Base-by-base conservation (phyloP, 371 early-diverging fungal genomes). In the Fennellomyces sp. region DNA sequence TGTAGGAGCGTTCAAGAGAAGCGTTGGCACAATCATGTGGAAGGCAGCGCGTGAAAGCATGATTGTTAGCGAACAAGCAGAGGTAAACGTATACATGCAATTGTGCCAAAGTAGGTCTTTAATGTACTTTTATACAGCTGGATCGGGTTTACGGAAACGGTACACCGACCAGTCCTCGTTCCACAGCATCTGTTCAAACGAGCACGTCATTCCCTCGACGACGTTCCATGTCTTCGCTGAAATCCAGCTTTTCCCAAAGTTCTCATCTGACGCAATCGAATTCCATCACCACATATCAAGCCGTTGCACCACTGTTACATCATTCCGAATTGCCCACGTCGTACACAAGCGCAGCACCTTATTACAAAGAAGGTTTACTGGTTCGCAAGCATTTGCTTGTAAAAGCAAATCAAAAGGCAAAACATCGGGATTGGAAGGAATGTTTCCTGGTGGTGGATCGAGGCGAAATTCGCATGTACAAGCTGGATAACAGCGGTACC, bases 381-480 rank as follows among this genome's bases (percentile, higher is more conserved):
- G 86, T 91, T 57, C 82, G 95, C 27, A 97, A 97, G 69, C 94
- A 94, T 68, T 65, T 93, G 48, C 74, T 87, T 42, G 94, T 93
- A 66, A 74, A 80, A 7, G 82, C 83, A 3, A 88, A 85, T 39
- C 85, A 86, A 52, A 90, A 91, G 70, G 93, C 97, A 2, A 80
- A 83, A 29, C 80, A 91, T 59, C 85, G 96, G 3, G 83, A 85
- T 33, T 97, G 97, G 97, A 91, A 88, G 65, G 85, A 93, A 27
- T 89, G 92, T 64, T 88, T 87, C 39, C 81, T 91, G 17, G 84
- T 92, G 2, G 79, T 89, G 1, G 90, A 87, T 36, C 85, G 86
- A 17, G 94, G 92, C 8, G 90, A 92, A 35, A 78, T 95, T 5
- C 79, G 82, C 25, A 90, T 94, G 90, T 92, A 88, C 73, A 83